Evolutionary conservation across 2,329 filamentous ascomycete species (phyloP).

Genomic region (Monilinia fructigena): DNA sequence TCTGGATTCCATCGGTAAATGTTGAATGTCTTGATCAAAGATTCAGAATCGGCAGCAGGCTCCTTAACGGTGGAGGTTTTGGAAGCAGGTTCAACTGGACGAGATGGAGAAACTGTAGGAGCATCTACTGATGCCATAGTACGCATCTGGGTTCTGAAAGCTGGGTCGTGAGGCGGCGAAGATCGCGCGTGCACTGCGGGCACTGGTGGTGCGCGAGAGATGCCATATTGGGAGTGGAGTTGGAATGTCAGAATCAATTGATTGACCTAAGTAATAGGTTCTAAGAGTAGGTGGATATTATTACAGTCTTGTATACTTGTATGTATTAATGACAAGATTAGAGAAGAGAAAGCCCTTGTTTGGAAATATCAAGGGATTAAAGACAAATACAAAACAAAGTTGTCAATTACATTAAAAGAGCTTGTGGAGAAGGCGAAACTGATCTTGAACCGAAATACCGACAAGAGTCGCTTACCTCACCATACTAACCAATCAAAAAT

Average conservation of each 20-base stretch:
- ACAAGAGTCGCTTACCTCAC: conserved; percentile 23
- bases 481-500: conserved; percentile 12
- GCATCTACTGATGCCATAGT: conserved; percentile 24
- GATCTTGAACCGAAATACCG: conserved; percentile 14
- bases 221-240: conserved; percentile 24
- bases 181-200: conserved; percentile 24
- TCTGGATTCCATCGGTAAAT: conserved; percentile 99
- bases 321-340: conserved; percentile 6
- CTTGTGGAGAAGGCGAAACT: conserved; percentile 24
- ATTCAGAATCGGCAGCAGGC: conserved; percentile 57
- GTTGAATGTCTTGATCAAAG: conserved; percentile 88
- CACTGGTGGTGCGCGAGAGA: conserved; percentile 26
- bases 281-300: conserved; percentile 5
- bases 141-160: conserved; percentile 26
- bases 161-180: conserved; percentile 25
- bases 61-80: conserved; percentile 41
- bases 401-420: conserved; percentile 9
- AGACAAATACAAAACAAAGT: conserved; percentile 2
- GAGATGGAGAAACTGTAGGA: conserved; percentile 26
- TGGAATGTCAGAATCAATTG: conserved; percentile 11
- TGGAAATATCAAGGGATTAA: conserved; percentile 3
- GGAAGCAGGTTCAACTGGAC: conserved; percentile 28
- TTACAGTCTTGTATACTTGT: conserved; percentile 15
- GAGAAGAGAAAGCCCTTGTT: not conserved
- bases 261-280: not conserved